These are phyloP conservation scores for Penicillium sp. DNA, from an alignment of 2,329 filamentous ascomycete species.

Conservation along the genomic window DNA sequence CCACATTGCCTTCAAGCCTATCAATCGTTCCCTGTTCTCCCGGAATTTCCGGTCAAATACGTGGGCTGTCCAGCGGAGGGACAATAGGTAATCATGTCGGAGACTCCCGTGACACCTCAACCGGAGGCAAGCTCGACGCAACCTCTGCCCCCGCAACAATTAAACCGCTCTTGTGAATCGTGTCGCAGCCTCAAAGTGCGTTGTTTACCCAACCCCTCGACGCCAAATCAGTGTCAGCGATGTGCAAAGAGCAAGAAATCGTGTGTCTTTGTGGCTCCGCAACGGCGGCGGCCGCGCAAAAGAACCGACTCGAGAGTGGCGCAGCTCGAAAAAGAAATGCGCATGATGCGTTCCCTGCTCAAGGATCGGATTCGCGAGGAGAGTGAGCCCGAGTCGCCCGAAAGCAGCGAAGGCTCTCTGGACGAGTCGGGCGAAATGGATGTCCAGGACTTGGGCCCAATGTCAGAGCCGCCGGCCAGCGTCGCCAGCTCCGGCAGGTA, in stretches of 20 bases:
- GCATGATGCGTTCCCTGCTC: constrained; percentile 32
- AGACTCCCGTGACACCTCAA: constrained; percentile 17
- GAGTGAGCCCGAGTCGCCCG: constrained; percentile 23
- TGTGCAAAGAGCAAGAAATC: constrained; percentile 30
- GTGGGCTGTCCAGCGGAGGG: too few species aligned
- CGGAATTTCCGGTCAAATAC: too few species aligned
- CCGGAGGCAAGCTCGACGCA: constrained; percentile 17
- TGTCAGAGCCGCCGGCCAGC: constrained; percentile 18
- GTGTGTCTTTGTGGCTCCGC: constrained; percentile 33
- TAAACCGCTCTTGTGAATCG: constrained; percentile 35
- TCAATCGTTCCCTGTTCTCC: too few species aligned
- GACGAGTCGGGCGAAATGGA: constrained; percentile 22
- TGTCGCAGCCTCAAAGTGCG: constrained; percentile 34
- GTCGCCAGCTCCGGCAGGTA: constrained; percentile 17
- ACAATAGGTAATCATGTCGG: constrained; percentile 21
- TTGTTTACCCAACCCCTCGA: constrained; percentile 27
- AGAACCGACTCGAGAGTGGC: constrained; percentile 34
- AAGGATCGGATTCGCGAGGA: constrained; percentile 28
- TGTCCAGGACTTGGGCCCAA: constrained; percentile 15
- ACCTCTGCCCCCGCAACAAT: constrained; percentile 21
- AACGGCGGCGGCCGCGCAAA: constrained; percentile 33
- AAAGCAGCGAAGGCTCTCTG: constrained; percentile 20
- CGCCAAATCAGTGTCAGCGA: constrained; percentile 32
- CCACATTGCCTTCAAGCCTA: too few species aligned
- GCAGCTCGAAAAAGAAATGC: constrained; percentile 34